Conservation (phyloP, 1,284 basidiomycete species). For the Naganishia sp. region DNA sequence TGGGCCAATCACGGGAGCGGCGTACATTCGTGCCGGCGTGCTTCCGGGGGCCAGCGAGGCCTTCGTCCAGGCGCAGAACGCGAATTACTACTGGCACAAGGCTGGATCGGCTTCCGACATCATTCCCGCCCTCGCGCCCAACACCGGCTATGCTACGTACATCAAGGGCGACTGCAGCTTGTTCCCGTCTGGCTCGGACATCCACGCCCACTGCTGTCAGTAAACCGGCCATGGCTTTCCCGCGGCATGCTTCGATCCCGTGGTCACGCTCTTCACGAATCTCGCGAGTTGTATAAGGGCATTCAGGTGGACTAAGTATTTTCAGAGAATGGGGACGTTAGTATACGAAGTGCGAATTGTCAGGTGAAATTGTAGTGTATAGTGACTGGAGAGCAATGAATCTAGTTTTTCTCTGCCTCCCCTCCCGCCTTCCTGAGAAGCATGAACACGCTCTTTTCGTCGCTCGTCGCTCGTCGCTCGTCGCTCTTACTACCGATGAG, state of each 20-base stretch:
- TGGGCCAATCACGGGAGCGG: slow-evolving; percentile 15
- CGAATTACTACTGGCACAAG: slow-evolving; percentile 29
- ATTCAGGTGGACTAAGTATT: too few relatives aligned
- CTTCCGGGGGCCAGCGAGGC: slow-evolving; percentile 3
- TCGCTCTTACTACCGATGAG: too few relatives aligned
- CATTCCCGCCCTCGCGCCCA: slow-evolving; percentile 6
- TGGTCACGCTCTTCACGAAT: not conserved
- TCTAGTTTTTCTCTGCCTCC: too few relatives aligned
- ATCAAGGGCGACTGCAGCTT: slow-evolving; percentile 2
- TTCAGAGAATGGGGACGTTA: too few relatives aligned
- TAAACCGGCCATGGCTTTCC: not conserved
- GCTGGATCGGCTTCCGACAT: slow-evolving; percentile 5
- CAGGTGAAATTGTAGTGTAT: too few relatives aligned
- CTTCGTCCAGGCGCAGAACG: slow-evolving; percentile 25
- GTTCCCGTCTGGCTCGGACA: not conserved
- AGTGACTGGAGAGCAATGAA: too few relatives aligned
- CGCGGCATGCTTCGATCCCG: too few relatives aligned
- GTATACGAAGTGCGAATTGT: too few relatives aligned
- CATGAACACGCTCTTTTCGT: too few relatives aligned
- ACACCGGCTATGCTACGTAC: slow-evolving; percentile 14
- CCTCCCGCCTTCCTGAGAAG: too few relatives aligned
- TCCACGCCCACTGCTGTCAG: slow-evolving; percentile 13
- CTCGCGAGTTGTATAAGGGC: too few relatives aligned
- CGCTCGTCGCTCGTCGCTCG: too few relatives aligned
- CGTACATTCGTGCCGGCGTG: not conserved